Evolutionary conservation across 805 yeast species (phyloP).

Genomic region (Cyberlindnera xylosilytica): DNA sequence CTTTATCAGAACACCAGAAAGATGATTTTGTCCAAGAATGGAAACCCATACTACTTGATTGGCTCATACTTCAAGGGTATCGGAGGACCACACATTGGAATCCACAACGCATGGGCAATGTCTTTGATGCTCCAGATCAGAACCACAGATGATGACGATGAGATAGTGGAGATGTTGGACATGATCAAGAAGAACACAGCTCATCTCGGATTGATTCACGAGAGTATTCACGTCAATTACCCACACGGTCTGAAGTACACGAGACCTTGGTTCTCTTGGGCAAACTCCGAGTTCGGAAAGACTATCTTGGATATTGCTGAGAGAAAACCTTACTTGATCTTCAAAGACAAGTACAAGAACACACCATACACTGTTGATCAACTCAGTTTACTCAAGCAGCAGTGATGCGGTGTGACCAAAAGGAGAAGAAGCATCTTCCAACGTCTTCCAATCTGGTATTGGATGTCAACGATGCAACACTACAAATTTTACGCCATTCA

Average conservation of each 20-base stretch:
- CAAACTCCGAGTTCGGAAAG: constrained; percentile 87
- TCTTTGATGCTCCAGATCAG: constrained; percentile 70
- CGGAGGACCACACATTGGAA: constrained; percentile 91
- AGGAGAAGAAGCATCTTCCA: too few species aligned
- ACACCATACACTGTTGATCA: constrained; percentile 1
- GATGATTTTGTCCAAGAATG: constrained; percentile 64
- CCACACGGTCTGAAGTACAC: constrained; percentile 51
- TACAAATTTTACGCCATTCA: too few species aligned
- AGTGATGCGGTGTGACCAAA: too few species aligned
- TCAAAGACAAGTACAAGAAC: constrained; percentile 38
- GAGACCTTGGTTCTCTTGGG: constrained; percentile 93
- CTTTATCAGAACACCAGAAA: constrained; percentile 75
- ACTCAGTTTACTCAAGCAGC: too few species aligned
- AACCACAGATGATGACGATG: constrained; percentile 69
- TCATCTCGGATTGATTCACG: constrained; percentile 81
- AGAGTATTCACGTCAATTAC: constrained; percentile 65
- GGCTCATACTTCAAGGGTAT: constrained; percentile 70
- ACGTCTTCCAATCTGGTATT: too few species aligned
- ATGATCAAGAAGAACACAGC: constrained; percentile 60
- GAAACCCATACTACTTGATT: constrained; percentile 73
- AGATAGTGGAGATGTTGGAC: constrained; percentile 50
- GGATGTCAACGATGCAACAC: too few species aligned
- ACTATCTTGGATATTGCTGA: constrained; percentile 74
- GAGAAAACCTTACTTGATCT: constrained; percentile 69
- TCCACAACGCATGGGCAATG: constrained; percentile 88